Percentiles rank a stretch among this genome's conserved stretches.
Evolutionary conservation across 352 stramenopile species (phyloP).

Genomic region (Phytopythium montanum): DNA sequence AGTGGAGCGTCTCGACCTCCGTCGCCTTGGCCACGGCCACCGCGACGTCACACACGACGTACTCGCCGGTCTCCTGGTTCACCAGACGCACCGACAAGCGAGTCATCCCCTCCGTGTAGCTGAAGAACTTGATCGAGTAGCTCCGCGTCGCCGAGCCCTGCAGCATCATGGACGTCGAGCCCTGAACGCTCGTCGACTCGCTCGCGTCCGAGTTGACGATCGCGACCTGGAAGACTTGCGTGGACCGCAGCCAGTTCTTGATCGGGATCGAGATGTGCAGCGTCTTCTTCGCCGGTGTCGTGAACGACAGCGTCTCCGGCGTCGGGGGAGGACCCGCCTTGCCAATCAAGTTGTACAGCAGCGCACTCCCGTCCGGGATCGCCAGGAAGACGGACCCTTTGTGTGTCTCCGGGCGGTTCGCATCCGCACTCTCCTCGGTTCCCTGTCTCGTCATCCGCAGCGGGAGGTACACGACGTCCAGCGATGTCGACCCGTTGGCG

Average conservation of each 20-base stretch:
- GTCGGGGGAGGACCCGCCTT: constrained; percentile 56
- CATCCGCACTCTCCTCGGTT: constrained; percentile 15
- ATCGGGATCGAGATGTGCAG: constrained; percentile 64
- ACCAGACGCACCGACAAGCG: constrained; percentile 70
- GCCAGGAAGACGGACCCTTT: constrained; percentile 88
- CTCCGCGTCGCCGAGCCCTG: constrained; percentile 45
- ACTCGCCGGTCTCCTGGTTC: constrained; percentile 83
- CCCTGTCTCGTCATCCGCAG: constrained; percentile 79
- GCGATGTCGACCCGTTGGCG: constrained; percentile 50
- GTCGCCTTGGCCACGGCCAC: constrained; percentile 53
- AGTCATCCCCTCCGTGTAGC: constrained; percentile 73
- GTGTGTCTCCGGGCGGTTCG: constrained; percentile 44
- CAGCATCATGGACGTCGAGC: constrained; percentile 65
- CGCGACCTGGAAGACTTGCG: constrained; percentile 78
- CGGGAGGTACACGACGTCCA: constrained; percentile 78
- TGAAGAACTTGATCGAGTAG: constrained; percentile 89
- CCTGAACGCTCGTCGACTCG: constrained; percentile 58
- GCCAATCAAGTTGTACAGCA: constrained; percentile 86
- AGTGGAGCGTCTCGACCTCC: constrained; percentile 72
- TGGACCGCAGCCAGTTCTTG: constrained; percentile 85
- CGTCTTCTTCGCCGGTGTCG: constrained; percentile 78
- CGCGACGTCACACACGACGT: constrained; percentile 62
- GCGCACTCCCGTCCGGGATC: constrained; percentile 84
- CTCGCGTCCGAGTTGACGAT: constrained; percentile 37
- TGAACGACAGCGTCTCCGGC: constrained; percentile 34